Conservation (phyloP, 805 yeast genomes). For the Tanozyma kutaoensis region DNA sequence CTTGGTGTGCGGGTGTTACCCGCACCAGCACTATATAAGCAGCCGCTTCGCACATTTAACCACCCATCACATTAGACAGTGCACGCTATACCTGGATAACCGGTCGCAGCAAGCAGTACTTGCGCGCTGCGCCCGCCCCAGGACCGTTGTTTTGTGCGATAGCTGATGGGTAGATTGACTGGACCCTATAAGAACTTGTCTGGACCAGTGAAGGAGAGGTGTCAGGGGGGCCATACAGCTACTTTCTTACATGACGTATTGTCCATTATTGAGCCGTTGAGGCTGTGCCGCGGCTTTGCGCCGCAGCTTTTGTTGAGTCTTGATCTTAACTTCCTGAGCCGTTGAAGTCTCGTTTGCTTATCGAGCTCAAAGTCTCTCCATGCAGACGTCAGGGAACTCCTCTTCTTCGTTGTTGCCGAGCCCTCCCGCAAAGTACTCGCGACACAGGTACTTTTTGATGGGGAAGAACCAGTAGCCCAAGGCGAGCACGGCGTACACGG, state of each 20-base stretch:
- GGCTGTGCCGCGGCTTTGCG: too few species aligned
- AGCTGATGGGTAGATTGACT: conserved; percentile 32
- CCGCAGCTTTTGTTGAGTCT: too few species aligned
- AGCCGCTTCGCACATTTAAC: too few species aligned
- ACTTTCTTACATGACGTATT: too few species aligned
- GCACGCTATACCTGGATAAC: conserved; percentile 23
- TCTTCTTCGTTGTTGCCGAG: conserved; percentile 22
- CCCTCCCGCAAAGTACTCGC: conserved; percentile 30
- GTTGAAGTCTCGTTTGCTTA: too few species aligned
- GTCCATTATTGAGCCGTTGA: too few species aligned
- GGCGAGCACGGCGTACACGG: conserved; percentile 17
- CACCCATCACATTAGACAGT: conserved; percentile 61
- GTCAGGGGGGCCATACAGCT: conserved; percentile 36
- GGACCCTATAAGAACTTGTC: conserved; percentile 36
- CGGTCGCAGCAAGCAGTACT: conserved; percentile 16
- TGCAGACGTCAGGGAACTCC: conserved; percentile 31
- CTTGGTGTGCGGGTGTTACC: background rate
- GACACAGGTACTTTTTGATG: conserved; percentile 20
- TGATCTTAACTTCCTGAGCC: too few species aligned
- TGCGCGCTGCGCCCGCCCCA: conserved; percentile 8
- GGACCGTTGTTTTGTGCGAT: conserved; percentile 22
- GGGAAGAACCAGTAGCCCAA: conserved; percentile 28
- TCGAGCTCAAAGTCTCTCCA: conserved; percentile 12
- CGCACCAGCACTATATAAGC: background rate
- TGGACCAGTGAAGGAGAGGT: conserved; percentile 40